A percentile compares a stretch with the other conserved stretches of the same genome.
These are phyloP conservation scores for Salicornia ramosissima DNA, from an alignment of 148 eudicot genomes.

Conservation along the genomic window DNA sequence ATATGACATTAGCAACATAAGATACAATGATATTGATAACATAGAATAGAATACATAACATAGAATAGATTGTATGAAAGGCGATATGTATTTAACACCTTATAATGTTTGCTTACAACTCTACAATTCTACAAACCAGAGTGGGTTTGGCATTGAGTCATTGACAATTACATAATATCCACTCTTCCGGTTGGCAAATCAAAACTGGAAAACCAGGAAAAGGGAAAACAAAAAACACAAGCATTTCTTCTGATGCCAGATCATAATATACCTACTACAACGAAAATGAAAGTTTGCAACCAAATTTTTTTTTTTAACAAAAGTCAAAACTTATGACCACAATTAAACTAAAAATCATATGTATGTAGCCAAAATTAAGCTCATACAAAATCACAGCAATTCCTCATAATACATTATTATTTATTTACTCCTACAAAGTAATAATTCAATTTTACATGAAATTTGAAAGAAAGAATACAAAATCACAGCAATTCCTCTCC, in stretches of 20 bases:
- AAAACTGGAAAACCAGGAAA: background rate
- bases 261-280: conserved; percentile 5
- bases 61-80: no score
- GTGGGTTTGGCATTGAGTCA: background rate
- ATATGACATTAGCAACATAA: no score
- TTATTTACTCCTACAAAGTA: background rate
- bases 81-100: background rate
- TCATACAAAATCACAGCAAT: background rate
- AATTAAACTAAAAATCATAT: no score
- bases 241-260: background rate
- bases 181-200: conserved; percentile 1
- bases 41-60: no score
- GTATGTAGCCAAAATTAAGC: background rate
- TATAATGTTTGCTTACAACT: conserved; percentile 6
- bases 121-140: background rate
- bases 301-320: no score
- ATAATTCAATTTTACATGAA: background rate
- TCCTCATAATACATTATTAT: conserved; percentile 2
- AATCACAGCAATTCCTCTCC: background rate
- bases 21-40: no score
- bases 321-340: no score
- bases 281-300: background rate
- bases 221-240: background rate
- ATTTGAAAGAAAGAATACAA: conserved; percentile 11
- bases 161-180: background rate